phyloP scores from a whole-genome alignment of 2,329 filamentous ascomycete genomes.

The Colletotrichum phormii region DNA sequence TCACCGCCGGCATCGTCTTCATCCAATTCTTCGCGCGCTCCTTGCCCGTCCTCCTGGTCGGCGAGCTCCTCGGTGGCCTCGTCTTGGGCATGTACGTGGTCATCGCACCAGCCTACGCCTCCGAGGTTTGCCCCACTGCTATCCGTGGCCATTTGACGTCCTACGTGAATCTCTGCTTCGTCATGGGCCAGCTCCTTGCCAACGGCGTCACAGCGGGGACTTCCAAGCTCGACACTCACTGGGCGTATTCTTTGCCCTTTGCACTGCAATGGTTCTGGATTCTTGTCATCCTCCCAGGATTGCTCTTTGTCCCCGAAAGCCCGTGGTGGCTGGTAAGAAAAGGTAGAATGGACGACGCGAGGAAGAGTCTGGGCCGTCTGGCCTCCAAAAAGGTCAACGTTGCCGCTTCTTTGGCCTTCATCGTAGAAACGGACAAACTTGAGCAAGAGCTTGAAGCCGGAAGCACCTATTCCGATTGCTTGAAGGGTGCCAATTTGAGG shows the following conservation, averaged over 20 bases:
- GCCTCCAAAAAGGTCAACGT: conserved; percentile 60
- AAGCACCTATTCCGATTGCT: conserved; percentile 62
- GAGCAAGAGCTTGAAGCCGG: conserved; percentile 63
- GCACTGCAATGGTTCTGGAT: conserved; percentile 65
- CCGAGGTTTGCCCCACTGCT: conserved; percentile 69
- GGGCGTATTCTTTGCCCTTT: conserved; percentile 63
- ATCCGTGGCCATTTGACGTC: conserved; percentile 69
- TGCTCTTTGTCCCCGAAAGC: conserved; percentile 61
- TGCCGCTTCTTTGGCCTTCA: conserved; percentile 63
- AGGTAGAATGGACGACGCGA: conserved; percentile 54
- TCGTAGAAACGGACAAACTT: conserved; percentile 67
- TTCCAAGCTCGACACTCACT: conserved; percentile 52
- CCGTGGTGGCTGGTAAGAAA: conserved; percentile 63
- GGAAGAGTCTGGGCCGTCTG: conserved; percentile 53
- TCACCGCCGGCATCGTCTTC: conserved; percentile 67
- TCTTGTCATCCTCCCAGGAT: conserved; percentile 54
- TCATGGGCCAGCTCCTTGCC: conserved; percentile 69
- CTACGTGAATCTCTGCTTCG: conserved; percentile 72
- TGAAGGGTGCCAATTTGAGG: conserved; percentile 60
- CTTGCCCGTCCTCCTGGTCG: conserved; percentile 66
- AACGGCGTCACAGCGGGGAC: conserved; percentile 59
- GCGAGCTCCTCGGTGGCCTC: conserved; percentile 70
- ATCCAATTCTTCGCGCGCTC: conserved; percentile 72
- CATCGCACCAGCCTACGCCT: conserved; percentile 69
- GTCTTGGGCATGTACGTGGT: conserved; percentile 72